A percentile compares a stretch with the other conserved stretches of the same genome.
phyloP scores from a whole-genome alignment of 1,139 yeast species.

The Blastobotrys petasosporus region DNA sequence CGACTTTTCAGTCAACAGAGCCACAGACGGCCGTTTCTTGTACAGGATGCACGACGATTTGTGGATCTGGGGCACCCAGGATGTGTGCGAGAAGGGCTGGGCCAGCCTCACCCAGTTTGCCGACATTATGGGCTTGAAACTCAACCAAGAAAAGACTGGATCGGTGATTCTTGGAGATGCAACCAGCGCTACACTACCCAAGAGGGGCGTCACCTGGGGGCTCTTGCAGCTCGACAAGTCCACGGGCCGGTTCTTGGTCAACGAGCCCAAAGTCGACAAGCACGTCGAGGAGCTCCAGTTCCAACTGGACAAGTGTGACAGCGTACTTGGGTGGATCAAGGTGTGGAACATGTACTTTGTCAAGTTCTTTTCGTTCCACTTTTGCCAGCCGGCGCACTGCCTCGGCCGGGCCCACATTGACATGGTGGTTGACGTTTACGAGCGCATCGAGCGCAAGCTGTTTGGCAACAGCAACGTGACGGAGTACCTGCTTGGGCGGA shows the following conservation, averaged over 20 bases:
- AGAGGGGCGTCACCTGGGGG: conserved; percentile 18
- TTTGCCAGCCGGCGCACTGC: conserved; percentile 16
- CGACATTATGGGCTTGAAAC: conserved; percentile 16
- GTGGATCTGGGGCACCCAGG: conserved; percentile 19
- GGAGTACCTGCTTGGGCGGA: conserved; percentile 9
- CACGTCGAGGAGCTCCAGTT: conserved; percentile 16
- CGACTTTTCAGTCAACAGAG: conserved; percentile 17
- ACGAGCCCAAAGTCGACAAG: conserved; percentile 12
- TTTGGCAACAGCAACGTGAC: conserved; percentile 11
- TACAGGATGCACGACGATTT: conserved; percentile 21
- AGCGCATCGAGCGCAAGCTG: conserved; percentile 12
- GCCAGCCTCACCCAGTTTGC: conserved; percentile 14
- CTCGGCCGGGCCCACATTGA: conserved; percentile 16
- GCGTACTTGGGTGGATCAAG: conserved; percentile 16
- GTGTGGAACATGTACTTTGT: conserved; percentile 18
- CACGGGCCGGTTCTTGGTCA: conserved; percentile 12
- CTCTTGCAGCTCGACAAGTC: conserved; percentile 12
- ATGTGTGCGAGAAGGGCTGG: conserved; percentile 18
- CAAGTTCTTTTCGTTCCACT: conserved; percentile 14
- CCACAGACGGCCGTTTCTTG: conserved; percentile 14
- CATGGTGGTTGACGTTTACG: conserved; percentile 15
- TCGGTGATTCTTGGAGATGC: conserved; percentile 13
- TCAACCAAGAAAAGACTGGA: conserved; percentile 21
- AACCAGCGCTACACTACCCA: conserved; percentile 10
- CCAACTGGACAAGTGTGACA: conserved; percentile 13